Evolutionary conservation across 495 filamentous ascomycete species (phyloP), one percentile per base, ranked within the genome.

Genomic region (Stereocaulon alpinum): DNA sequence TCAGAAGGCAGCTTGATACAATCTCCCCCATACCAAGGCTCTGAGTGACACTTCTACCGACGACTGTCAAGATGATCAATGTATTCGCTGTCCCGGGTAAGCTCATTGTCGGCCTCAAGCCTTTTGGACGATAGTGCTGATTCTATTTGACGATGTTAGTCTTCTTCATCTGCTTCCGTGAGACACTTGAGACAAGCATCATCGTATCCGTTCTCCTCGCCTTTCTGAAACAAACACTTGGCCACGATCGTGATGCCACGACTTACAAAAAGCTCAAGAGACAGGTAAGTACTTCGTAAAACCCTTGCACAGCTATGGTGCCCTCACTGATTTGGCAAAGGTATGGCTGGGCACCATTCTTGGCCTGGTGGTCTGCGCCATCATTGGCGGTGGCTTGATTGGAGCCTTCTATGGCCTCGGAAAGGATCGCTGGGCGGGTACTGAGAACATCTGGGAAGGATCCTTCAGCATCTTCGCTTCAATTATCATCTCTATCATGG

Each of bases 81-180:
- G 69, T 76, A 41, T 76, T 76, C 66, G 70, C 74, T 45, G 71
- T 74, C 53, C 74, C 74, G 30, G 66, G 73, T 76, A 66, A 50
- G 68, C 59, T 24, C 27, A 14, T 52, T 17, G 15, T 6, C 15
- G 0, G 9, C 6, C 2, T 14, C 0, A 32, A 6, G 6, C 18
- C 42, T 17, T 6, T 15, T 12, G 0, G 4, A 37, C 18, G 29
- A 43, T 20, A 37, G n/a, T 34, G 42, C 56, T 66, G 18, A 60
- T 41, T 4, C 51, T 41, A 5, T 11, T 40, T 27, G 7, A 37
- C 6, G 6, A 10, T 18, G 7, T 0, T 29, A 77, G 77, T 93
- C 50, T 95, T 93, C 72, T 91, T 95, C 73, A 85, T 95, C 68
- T 81, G 83, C 65, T 91, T 93, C 66, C 86, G 89, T 67, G 89